Evolutionary conservation across 2,329 filamentous ascomycete species (phyloP), one percentile per base, ranked within the genome.

Genomic region (Aplosporella prunicola): DNA sequence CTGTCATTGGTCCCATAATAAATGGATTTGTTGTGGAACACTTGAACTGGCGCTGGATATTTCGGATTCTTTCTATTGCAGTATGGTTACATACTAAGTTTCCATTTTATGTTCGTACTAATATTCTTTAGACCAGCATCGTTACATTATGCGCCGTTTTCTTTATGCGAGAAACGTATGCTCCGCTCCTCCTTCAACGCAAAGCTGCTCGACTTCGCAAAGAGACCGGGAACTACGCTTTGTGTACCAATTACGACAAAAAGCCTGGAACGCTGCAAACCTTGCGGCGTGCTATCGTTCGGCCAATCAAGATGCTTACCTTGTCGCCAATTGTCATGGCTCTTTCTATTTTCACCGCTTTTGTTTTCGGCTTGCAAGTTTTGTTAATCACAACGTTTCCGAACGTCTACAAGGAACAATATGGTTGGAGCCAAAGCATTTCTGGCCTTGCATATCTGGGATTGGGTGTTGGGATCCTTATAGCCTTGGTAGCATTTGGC

Each of bases 191-290:
- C 11, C 48, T 69, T 20, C 61, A 62, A 42, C 40, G 50, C 7
- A 77, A 76, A 10, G 81, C 82, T 2, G 59, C 60, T 18, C 65
- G 63, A 33, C 56, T 82, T 16, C 71, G 76, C 43, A 72, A 69
- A 47, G 63, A 66, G 17, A 71, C 74, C 17, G 72, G 69, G 1
- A 63, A 66, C 32, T 52, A 60, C 26, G 58, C 66, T 41, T 69
- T 77, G 32, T 61, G 76, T 35, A 40, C 50, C 51, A 47, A 54
- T 53, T 37, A 45, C 45, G 11, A 24, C n/a, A 16, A 28, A 20
- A 3, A 38, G 28, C 7, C 20, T 24, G 10, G 22, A 3, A 38
- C 35, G 6, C 20, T 24, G 10, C 10, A 27, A 6, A 39, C 29
- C 3, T 39, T 31, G 20, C n/a, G 23, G 9, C 28, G 18, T 29